Conservation (phyloP, 768 basidiomycete genomes). For the Suillus discolor region DNA sequence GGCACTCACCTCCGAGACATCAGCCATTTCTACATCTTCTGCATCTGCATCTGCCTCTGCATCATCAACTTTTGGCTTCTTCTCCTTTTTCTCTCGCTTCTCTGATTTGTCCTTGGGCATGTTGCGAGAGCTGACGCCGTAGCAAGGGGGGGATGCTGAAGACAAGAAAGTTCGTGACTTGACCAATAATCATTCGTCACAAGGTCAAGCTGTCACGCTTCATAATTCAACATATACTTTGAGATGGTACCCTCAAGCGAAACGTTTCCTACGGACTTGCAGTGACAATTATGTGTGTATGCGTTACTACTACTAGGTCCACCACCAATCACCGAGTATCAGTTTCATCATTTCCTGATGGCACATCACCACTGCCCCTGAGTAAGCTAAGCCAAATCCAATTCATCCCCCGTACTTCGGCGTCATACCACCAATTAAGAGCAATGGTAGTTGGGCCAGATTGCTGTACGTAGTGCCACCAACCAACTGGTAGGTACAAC, state of each 20-base stretch:
- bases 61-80: constrained; percentile 58
- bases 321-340: constrained; percentile 3
- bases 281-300: not conserved
- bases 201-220: not conserved
- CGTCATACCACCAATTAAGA: constrained; percentile 90
- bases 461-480: constrained; percentile 93
- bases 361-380: constrained; percentile 43
- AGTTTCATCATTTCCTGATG: constrained; percentile 38
- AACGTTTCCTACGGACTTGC: not conserved
- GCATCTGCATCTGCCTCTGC: constrained; percentile 29
- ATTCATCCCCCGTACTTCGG: constrained; percentile 68
- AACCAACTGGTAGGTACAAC: constrained; percentile 87
- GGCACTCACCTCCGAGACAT: constrained; percentile 34
- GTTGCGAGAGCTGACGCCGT: constrained; percentile 7
- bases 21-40: constrained; percentile 53
- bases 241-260: not conserved
- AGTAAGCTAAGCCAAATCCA: constrained; percentile 73
- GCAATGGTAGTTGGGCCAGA: constrained; percentile 63
- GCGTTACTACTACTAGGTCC: not conserved
- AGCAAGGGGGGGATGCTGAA: not conserved
- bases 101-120: constrained; percentile 80
- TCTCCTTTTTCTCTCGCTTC: constrained; percentile 76
- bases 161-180: not conserved
- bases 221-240: not conserved
- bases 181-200: not conserved